Base-by-base conservation (phyloP, 2,329 filamentous ascomycete genomes). In the Trichoderma sp. region DNA sequence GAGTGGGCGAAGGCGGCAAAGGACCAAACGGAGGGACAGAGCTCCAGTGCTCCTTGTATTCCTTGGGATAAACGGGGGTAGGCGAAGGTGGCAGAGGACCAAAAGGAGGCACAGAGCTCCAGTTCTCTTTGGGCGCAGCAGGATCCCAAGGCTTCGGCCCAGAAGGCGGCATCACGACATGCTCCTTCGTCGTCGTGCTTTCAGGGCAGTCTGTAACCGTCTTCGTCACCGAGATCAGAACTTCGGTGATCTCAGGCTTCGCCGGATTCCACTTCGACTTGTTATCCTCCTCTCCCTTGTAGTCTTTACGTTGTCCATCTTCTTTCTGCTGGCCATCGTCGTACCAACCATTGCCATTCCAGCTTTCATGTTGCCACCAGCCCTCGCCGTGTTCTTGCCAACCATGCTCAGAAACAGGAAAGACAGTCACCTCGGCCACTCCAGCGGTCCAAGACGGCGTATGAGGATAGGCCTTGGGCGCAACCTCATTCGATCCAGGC, bases 401-500 rank as follows among this genome's bases (percentile, higher is more conserved):
- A 14, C 43, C 61, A n/a, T 64, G 21, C 61, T 60, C 66, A 19
- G 66, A 53, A 10, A 68, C 29, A 13, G 66, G 66, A 31, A 62
- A 68, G 16, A 68, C 47, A 29, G 33, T 57, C 24, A 62, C 66
- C 27, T 56, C 57, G 5, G 24, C 27, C 29, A 68, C 49, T 35
- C 6, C 11, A 4, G 19, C 24, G 16, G 40, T 14, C 27, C 13
- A 16, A 10, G 21, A 19, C 31, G 40, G 35, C 29, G 11, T 7
- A 5, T 43, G 40, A 43, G 40, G 40, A n/a, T 49, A 56, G 11
- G 57, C n/a, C 33, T 37, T 60, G 4, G 37, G n/a, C 13, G 59
- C 27, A 6, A 71, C 76, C 29, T 73, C 53, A 6, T 69, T 74
- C 43, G 57, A 63, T 0, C 66, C 66, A 5, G 52, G 70, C 19